Evolutionary conservation across 176 grass and related monocot species (phyloP), one percentile per base, ranked within the genome.

Genomic region (Aegilops longissima): DNA sequence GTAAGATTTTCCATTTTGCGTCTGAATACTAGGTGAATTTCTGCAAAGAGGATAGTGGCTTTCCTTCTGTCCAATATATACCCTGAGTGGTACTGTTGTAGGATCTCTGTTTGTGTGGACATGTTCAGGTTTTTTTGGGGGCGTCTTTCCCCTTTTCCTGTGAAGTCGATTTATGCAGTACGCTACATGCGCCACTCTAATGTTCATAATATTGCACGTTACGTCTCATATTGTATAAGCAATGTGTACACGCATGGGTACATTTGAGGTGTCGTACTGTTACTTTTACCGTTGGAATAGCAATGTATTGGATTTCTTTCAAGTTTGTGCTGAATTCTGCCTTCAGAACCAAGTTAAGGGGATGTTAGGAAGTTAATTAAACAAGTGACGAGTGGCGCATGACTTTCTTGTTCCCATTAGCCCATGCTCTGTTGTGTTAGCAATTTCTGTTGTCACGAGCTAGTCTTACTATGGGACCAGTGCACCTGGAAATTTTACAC

Each of bases 1-100:
- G 96, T 98, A 95, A 85, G 71, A 73, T 25, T 64, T 70, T 39
- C 35, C 12, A 59, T 70, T 44, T 82, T 76, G 18, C 18, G 23
- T 82, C 42, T 68, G 9, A 61, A 68, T 76, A 70, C 16, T 67
- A 61, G 76, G 31, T 76, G 47, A 21, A 80, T 76, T 85, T 80
- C 42, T 80, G 69, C 59, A 61, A 80, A 16, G 10, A 17, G 42
- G 74, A 79, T 64, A 11, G n/a, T 73, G 51, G 17, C 31, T 23
- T 83, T 70, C 11, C 1, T 42, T 86, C 9, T 73, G 5, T 64
- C 21, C 54, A 73, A 73, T 71, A 17, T 51, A 44, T 80, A 14
- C 68, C 21, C 2, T 80, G 61, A 80, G 77, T 80, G n/a, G 36
- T 12, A 79, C 39, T 1, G 13, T 42, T 64, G 36, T 42, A 64